Evolutionary conservation across 2,329 filamentous ascomycete genomes (phyloP), one percentile per base, ranked within the genome.

Genomic region (Curvularia sp.): DNA sequence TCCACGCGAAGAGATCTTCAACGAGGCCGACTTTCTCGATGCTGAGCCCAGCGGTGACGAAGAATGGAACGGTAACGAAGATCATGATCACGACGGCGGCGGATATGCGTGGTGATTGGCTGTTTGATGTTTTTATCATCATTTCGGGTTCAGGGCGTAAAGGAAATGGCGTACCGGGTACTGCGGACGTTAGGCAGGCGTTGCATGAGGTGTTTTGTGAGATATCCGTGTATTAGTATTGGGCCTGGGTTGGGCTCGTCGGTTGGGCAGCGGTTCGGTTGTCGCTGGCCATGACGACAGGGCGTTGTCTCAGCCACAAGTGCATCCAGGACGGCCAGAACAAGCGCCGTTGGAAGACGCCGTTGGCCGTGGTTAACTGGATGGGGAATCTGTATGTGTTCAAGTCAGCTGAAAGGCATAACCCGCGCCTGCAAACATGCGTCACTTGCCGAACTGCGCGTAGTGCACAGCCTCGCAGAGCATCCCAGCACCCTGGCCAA

Each of bases 21-120:
- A 83, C 22, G 91, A 92, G 81, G 86, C 84, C 1, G 90, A 94
- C 71, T 93, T 94, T 66, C 75, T 91, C 13, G 86, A 88, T 63
- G 82, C 81, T 22, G 86, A 88, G 67, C 74, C 77, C 76, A 90
- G 76, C 75, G 82, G 81, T 3, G 83, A 85, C 56, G 84, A 86
- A 35, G 82, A 86, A 38, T 76, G 84, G 85, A 82, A 87, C 49
- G 86, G 85, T 4, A 84, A 86, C 46, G 83, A 84, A 57, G 81
- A 83, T 35, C 81, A 73, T 35, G 76, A 83, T 31, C 81, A 72
- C 33, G 76, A 78, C 46, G 76, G 66, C 60, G 43, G 78, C n/a
- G 68, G 68, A 8, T 72, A 74, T 63, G 70, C 70, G 31, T 74
- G 69, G 70, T 72, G 58, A 62, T 26, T 41, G 44, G 39, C 4